Percentiles rank a stretch among this genome's conserved stretches.
These are phyloP conservation scores for Seiridium cupressi DNA, from an alignment of 2,329 filamentous ascomycete genomes.

Conservation along the genomic window DNA sequence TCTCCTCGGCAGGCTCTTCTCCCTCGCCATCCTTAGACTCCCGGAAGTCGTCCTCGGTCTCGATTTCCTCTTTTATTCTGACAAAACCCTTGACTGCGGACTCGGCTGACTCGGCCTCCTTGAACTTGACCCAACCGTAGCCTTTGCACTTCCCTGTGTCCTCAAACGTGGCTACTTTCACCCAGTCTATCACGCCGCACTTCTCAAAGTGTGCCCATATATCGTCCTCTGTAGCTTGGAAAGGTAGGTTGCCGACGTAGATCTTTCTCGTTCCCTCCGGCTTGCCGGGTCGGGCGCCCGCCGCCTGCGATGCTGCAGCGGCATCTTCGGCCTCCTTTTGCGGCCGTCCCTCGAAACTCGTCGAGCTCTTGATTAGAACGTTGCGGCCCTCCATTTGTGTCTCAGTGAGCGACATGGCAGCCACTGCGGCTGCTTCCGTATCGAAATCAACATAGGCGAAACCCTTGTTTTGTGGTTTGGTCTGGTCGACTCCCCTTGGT, in stretches of 20 bases:
- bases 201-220: constrained; percentile 77
- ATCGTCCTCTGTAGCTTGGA: constrained; percentile 78
- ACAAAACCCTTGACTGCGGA: constrained; percentile 80
- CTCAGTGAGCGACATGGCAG: constrained; percentile 86
- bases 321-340: constrained; percentile 51
- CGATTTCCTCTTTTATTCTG: constrained; percentile 63
- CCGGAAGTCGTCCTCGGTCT: constrained; percentile 61
- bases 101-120: constrained; percentile 71
- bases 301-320: constrained; percentile 18
- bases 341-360: constrained; percentile 86
- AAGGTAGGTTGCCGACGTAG: constrained; percentile 88
- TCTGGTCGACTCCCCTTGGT: constrained; percentile 5
- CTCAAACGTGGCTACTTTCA: constrained; percentile 92
- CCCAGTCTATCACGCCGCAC: constrained; percentile 79
- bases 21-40: constrained; percentile 43
- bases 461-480: constrained; percentile 70
- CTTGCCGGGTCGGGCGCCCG: constrained; percentile 19
- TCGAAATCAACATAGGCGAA: constrained; percentile 96
- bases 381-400: constrained; percentile 72
- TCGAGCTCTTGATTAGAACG: constrained; percentile 90
- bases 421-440: constrained; percentile 65
- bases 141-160: constrained; percentile 98
- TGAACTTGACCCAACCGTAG: constrained; percentile 92
- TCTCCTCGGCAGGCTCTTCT: constrained; percentile 42
- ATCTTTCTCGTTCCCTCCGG: constrained; percentile 72